phyloP scores from a whole-genome alignment of 163 green algal genomes.

The Scenedesmus sp. region DNA sequence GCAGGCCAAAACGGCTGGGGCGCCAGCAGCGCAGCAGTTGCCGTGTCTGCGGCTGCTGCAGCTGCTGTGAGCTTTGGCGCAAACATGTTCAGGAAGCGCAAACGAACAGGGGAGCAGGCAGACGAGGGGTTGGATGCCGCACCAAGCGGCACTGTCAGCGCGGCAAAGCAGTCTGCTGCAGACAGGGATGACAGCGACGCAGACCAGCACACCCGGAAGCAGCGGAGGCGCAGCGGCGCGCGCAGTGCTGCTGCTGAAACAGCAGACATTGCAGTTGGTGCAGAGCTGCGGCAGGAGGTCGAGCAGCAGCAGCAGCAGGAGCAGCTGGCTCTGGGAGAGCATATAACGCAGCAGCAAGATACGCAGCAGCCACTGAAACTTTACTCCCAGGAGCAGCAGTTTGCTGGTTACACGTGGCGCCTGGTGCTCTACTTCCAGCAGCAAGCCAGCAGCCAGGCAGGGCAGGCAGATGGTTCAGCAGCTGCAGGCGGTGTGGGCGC shows the following conservation, averaged over 20 bases:
- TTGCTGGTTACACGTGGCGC: constrained; percentile 41
- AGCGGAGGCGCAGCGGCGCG: constrained; percentile 10
- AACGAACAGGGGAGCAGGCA: neutral
- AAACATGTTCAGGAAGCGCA: constrained; percentile 4
- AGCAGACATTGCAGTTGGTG: neutral
- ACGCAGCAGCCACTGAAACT: neutral
- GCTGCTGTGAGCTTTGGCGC: constrained; percentile 11
- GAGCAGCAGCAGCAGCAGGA: neutral
- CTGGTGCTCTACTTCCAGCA: constrained; percentile 43
- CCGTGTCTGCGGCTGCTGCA: neutral
- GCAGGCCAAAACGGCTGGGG: neutral
- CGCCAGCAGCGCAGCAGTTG: neutral
- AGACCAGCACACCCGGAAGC: neutral
- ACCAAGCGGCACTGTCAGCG: neutral
- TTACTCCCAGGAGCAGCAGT: neutral
- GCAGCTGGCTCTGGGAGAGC: neutral
- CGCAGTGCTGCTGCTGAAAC: neutral
- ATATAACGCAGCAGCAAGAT: neutral
- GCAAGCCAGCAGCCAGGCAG: constrained; percentile 8
- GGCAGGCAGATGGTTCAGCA: neutral
- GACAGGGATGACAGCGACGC: neutral
- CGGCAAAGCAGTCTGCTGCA: neutral
- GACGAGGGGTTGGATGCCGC: neutral
- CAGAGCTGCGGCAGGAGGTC: neutral
- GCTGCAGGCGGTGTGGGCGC: neutral